Evolutionary conservation across 768 basidiomycete genomes (phyloP).

Genomic region (Hirschioporus abietinus): DNA sequence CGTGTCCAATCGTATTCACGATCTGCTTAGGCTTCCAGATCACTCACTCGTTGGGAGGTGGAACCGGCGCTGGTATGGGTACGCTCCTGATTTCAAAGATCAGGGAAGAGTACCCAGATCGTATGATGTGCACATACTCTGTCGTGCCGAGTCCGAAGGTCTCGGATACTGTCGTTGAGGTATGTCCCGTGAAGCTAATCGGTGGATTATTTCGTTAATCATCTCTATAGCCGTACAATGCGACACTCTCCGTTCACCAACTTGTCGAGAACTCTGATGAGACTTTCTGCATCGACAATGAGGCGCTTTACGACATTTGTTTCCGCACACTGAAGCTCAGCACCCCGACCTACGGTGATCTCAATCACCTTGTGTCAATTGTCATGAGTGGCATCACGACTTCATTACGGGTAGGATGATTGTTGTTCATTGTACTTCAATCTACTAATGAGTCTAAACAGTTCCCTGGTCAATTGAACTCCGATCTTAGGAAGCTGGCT

Average conservation of each 20-base stretch:
- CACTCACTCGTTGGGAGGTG: constrained; percentile 97
- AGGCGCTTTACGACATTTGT: constrained; percentile 98
- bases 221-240: constrained; percentile 84
- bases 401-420: constrained; percentile 62
- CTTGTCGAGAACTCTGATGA: constrained; percentile 99
- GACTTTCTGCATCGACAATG: constrained; percentile 99
- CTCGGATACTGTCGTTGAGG: constrained; percentile 98
- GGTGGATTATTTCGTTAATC: background rate
- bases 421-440: constrained; percentile 6
- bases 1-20: constrained; percentile 8
- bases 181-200: constrained; percentile 22
- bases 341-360: constrained; percentile 94
- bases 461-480: constrained; percentile 99
- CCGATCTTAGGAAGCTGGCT: constrained; percentile 94
- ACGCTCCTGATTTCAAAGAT: constrained; percentile 99
- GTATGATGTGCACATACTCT: constrained; percentile 99
- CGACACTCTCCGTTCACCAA: constrained; percentile 96
- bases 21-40: constrained; percentile 83
- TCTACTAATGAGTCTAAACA: constrained; percentile 3
- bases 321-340: constrained; percentile 96
- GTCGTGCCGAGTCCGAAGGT: constrained; percentile 97
- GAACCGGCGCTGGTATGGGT: constrained; percentile 99
- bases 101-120: constrained; percentile 96
- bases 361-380: constrained; percentile 95
- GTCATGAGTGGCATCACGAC: constrained; percentile 99